Evolutionary conservation across 2,329 filamentous ascomycete species (phyloP).

Genomic region (Calycina herbarum): DNA sequence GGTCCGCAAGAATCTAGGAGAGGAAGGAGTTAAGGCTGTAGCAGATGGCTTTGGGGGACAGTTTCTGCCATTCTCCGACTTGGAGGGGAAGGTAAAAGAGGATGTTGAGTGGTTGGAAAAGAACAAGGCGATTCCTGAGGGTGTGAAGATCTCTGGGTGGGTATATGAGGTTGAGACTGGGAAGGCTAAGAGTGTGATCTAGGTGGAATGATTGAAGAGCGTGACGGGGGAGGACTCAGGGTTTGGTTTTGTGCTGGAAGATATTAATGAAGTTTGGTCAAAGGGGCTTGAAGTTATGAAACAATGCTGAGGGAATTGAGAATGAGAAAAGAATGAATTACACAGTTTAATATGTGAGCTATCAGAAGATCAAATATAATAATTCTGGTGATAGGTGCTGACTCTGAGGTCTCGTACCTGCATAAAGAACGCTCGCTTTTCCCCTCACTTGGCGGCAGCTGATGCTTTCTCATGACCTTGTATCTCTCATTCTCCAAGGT

Average conservation of each 20-base stretch:
- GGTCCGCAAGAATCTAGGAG: conserved; percentile 58
- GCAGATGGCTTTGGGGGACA: conserved; percentile 23
- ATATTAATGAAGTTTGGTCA: neutral
- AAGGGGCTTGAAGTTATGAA: neutral
- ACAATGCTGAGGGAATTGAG: neutral
- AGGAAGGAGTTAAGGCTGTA: conserved; percentile 44
- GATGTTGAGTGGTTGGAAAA: conserved; percentile 65
- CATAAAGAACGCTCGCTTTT: neutral
- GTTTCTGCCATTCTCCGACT: conserved; percentile 51
- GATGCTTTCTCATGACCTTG: conserved; percentile 1
- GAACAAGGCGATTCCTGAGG: conserved; percentile 58
- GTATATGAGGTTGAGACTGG: conserved; percentile 78
- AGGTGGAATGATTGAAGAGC: neutral
- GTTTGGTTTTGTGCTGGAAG: neutral
- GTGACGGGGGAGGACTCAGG: neutral
- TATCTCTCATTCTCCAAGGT: neutral
- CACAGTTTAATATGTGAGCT: neutral
- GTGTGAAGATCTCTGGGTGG: conserved; percentile 67
- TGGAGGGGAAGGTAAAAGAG: conserved; percentile 63
- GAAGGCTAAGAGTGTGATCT: conserved; percentile 49
- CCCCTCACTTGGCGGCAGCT: conserved; percentile 5
- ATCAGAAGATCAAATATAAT: neutral
- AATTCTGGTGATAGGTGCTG: conserved; percentile 4
- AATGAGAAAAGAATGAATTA: neutral
- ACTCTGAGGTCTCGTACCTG: conserved; percentile 7